Evolutionary conservation across 225 moss, liverwort and hornwort species (phyloP).

Genomic region (Marchantia paleacea): DNA sequence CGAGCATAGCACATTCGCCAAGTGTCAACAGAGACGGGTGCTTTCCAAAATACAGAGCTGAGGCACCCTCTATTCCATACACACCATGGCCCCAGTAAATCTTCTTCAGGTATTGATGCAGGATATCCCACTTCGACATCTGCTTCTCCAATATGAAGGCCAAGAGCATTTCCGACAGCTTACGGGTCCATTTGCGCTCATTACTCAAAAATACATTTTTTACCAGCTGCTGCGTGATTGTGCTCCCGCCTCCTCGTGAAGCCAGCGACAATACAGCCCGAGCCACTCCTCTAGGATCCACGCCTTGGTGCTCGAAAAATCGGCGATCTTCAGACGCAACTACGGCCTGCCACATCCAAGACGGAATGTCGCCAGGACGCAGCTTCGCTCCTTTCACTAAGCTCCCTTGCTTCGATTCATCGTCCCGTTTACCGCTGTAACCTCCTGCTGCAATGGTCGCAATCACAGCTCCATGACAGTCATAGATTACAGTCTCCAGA

Average conservation of each 20-base stretch:
- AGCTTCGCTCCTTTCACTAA: slow-evolving; percentile 32
- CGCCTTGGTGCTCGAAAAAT: slow-evolving; percentile 90
- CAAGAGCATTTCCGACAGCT: slow-evolving; percentile 84
- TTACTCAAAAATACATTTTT: slow-evolving; percentile 77
- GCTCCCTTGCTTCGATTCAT: slow-evolving; percentile 25
- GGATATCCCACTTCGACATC: slow-evolving; percentile 94
- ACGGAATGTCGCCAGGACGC: slow-evolving; percentile 65
- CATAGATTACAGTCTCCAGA: slow-evolving; percentile 65
- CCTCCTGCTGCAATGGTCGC: slow-evolving; percentile 68
- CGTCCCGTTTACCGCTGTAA: slow-evolving; percentile 35
- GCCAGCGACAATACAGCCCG: slow-evolving; percentile 72
- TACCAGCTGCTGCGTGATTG: slow-evolving; percentile 94
- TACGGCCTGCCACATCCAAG: slow-evolving; percentile 95
- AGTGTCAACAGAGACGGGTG: slow-evolving; percentile 79
- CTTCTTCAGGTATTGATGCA: slow-evolving; percentile 88
- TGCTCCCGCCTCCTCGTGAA: slow-evolving; percentile 89
- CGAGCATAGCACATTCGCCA: slow-evolving; percentile 98
- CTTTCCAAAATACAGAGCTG: slow-evolving; percentile 95
- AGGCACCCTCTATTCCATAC: slow-evolving; percentile 89
- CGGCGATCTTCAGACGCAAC: slow-evolving; percentile 93
- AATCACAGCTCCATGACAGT: slow-evolving; percentile 79
- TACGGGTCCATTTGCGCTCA: slow-evolving; percentile 92
- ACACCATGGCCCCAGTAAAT: slow-evolving; percentile 99
- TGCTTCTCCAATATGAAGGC: slow-evolving; percentile 78
- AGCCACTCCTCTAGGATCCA: slow-evolving; percentile 78